Base-by-base conservation (phyloP, 345 rosid species). In the Melaleuca alternifolia region DNA sequence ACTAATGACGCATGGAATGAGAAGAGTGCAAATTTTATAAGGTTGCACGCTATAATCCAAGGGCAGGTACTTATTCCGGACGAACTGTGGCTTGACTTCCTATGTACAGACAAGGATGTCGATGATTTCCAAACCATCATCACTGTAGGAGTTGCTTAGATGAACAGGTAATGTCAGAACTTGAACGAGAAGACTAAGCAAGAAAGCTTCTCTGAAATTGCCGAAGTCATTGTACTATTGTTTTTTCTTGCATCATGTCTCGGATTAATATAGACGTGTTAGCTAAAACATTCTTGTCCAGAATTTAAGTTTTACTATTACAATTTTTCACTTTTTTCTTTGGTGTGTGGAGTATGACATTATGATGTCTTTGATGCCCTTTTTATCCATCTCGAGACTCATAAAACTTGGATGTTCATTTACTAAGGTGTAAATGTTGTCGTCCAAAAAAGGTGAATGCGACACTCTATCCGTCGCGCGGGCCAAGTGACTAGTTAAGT, bases 1-100 rank as follows among this genome's bases (percentile, higher is more conserved):
- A 8, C n/a, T 8, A 23, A 65, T 33, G 46, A 0, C 16, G 46
- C 5, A 33, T 8, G 0, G 46, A 14, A 15, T 2, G 11, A 15
- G 76, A 30, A 30, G 6, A 62, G 5, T 62, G 41, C 76, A 62
- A 37, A 15, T 0, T 62, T 62, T 62, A 15, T 30, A 30, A 0
- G 44, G 76, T 30, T 14, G 41, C 18, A 62, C 30, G 0, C 56
- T 15, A 53, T 18, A 53, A 18, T 53, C 56, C 56, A 18, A 53
- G 56, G 56, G 18, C 56, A 6, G 18, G 56, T 15, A 10, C 13
- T 41, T 41, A 41, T 41, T 41, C 41, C 41, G 4, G 41, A 41
- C 41, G 41, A 41, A 41, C 41, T n/a, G n/a, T n/a, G n/a, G n/a
- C n/a, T n/a, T n/a, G n/a, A n/a, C n/a, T n/a, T n/a, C n/a, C n/a